These are phyloP conservation scores for Cubamyces sp. DNA, from an alignment of 768 basidiomycete species.

Conservation along the genomic window DNA sequence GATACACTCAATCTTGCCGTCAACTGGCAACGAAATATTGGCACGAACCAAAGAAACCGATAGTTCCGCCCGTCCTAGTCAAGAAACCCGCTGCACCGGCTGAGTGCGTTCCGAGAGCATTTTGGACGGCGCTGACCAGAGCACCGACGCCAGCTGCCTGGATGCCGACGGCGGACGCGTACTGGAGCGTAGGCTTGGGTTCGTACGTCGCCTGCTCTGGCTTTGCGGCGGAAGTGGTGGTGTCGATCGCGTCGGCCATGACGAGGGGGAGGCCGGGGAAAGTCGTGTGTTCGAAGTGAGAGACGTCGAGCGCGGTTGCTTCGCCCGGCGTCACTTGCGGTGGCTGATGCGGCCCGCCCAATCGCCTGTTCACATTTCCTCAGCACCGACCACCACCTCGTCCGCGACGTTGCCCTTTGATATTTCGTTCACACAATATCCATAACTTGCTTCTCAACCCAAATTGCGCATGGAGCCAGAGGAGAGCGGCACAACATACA, in stretches of 20 bases:
- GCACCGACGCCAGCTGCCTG: conserved; percentile 69
- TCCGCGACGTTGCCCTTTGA: neutral
- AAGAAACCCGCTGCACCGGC: conserved; percentile 85
- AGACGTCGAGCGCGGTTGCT: conserved; percentile 21
- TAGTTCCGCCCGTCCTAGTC: conserved; percentile 85
- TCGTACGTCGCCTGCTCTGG: conserved; percentile 38
- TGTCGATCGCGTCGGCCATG: conserved; percentile 31
- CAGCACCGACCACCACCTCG: neutral
- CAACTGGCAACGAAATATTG: neutral
- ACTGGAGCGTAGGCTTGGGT: conserved; percentile 57
- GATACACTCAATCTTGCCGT: conserved; percentile 9
- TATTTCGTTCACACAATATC: neutral
- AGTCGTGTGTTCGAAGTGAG: conserved; percentile 23
- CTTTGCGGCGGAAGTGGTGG: conserved; percentile 17
- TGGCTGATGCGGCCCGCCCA: conserved; percentile 20
- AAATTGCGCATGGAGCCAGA: neutral
- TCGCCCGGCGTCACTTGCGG: conserved; percentile 21
- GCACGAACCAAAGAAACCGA: conserved; percentile 86
- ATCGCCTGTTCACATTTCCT: conserved; percentile 19
- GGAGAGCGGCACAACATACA: neutral
- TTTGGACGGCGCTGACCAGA: conserved; percentile 75
- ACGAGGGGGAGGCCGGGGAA: conserved; percentile 19
- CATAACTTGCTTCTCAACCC: neutral
- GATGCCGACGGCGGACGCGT: conserved; percentile 61
- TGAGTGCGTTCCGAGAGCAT: conserved; percentile 77